Evolutionary conservation across 805 yeast species (phyloP), one percentile per base, ranked within the genome.

Genomic region (Pichia thaimueangensis): DNA sequence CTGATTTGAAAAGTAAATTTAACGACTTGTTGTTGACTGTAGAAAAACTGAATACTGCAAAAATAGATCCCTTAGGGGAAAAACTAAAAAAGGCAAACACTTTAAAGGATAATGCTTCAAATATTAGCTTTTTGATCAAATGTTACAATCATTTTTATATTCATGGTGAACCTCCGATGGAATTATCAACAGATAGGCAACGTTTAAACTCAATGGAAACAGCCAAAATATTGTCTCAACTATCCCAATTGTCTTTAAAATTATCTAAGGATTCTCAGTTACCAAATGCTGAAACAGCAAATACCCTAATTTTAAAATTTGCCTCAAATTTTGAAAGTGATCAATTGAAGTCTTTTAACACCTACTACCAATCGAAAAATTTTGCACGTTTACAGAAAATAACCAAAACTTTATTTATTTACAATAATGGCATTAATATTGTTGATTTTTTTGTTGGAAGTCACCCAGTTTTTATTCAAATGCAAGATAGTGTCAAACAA

Each of bases 381-480:
- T 74, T 78, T 51, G 67, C 69, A n/a, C 76, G 75, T 41, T 80
- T 93, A 82, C 79, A 76, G 53, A 87, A 81, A 43, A 74, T 80
- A 21, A 86, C 96, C 0, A 77, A 76, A 39, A 75, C 88, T 15
- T 68, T 89, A 38, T 74, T 79, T 41, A 85, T 80, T 47, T 91
- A 80, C 66, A 89, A 91, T 56, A 91, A 87, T 16, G 96, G 96
- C 11, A 71, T 76, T 10, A 80, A 82, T 45, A 91, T 89, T 8
- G 82, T 86, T 8, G 86, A 82, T 56, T 78, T 82, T 37, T 91
- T 86, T 63, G 84, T 89, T 32, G 79, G 78, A 23, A 87, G 85
- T 56, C 86, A 85, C 56, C 83, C 80, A 37, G 73, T 82, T 45
- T 83, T 89, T 59, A 67, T 70, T 15, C 49, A 54, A 65, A 72